Evolutionary conservation across 2,329 filamentous ascomycete species (phyloP).

Genomic region (Cladosporium sp.): DNA sequence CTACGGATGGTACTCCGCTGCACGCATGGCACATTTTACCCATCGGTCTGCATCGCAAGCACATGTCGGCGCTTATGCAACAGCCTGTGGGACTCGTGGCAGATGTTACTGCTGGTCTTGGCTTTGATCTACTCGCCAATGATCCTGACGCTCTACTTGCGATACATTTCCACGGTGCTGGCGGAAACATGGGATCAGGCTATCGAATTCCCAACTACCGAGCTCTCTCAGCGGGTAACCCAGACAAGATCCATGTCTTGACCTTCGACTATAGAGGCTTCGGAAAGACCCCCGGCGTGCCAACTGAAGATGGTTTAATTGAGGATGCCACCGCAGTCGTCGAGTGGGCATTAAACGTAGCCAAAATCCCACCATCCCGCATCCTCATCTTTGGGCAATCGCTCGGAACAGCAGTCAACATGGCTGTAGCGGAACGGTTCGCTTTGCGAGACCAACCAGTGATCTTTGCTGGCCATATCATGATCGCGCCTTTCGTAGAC

Average conservation of each 20-base stretch:
- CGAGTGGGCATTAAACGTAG: conserved; percentile 52
- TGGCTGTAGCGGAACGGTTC: conserved; percentile 44
- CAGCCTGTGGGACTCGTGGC: conserved; percentile 46
- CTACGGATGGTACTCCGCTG: conserved; percentile 38
- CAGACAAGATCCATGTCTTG: conserved; percentile 53
- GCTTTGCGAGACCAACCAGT: conserved; percentile 40
- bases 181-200: conserved; percentile 54
- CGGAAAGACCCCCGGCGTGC: conserved; percentile 50
- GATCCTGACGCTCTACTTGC: conserved; percentile 62
- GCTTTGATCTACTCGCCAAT: conserved; percentile 58
- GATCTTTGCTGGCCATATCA: conserved; percentile 51
- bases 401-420: conserved; percentile 52
- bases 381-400: conserved; percentile 60
- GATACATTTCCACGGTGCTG: conserved; percentile 58
- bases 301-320: conserved; percentile 54
- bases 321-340: conserved; percentile 51
- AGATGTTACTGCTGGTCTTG: conserved; percentile 54
- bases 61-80: conserved; percentile 37
- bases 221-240: conserved; percentile 48
- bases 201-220: conserved; percentile 55
- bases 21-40: conserved; percentile 51
- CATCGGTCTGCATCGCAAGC: conserved; percentile 41
- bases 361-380: conserved; percentile 49
- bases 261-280: conserved; percentile 62
- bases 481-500: conserved; percentile 56